Evolutionary conservation across 1,284 basidiomycete species (phyloP).

Genomic region (Cryptococcus jaspeensis): DNA sequence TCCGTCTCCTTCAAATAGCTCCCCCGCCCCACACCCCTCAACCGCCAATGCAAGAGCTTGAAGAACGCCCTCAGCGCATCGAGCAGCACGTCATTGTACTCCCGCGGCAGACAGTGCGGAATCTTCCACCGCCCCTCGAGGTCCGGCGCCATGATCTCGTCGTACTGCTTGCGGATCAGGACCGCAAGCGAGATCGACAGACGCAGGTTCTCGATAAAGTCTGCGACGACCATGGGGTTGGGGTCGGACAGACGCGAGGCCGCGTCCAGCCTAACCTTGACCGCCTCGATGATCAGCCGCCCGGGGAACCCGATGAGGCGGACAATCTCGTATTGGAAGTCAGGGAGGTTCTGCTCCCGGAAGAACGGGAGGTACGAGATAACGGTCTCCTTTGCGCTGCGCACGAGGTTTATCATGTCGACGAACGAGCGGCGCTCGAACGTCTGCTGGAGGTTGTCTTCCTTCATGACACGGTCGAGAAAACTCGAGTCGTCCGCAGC

Average conservation of each 20-base stretch:
- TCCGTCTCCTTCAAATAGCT: constrained; percentile 98
- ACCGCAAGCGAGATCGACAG: constrained; percentile 90
- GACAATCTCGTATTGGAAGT: constrained; percentile 88
- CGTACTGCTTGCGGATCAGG: constrained; percentile 90
- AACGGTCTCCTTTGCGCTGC: constrained; percentile 82
- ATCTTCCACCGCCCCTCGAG: constrained; percentile 83
- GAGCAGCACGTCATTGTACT: constrained; percentile 86
- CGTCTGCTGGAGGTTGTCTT: constrained; percentile 88
- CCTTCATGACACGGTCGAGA: constrained; percentile 91
- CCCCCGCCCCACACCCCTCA: constrained; percentile 87
- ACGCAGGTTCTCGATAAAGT: constrained; percentile 91
- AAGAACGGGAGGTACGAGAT: constrained; percentile 61
- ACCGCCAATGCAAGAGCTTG: constrained; percentile 89
- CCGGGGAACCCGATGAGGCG: constrained; percentile 94
- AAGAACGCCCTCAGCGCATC: constrained; percentile 90
- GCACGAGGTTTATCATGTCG: constrained; percentile 81
- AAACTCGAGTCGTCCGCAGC: constrained; percentile 70
- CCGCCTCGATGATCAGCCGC: constrained; percentile 84
- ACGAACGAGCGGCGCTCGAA: constrained; percentile 92
- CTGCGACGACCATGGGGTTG: constrained; percentile 87
- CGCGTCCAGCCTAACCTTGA: constrained; percentile 86
- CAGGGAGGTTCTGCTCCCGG: constrained; percentile 76
- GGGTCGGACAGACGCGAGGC: constrained; percentile 83
- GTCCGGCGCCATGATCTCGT: constrained; percentile 81
- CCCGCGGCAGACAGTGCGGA: constrained; percentile 79